Conservation (phyloP, 306 rosid genomes). For the Fragaria nilgerrensis region DNA sequence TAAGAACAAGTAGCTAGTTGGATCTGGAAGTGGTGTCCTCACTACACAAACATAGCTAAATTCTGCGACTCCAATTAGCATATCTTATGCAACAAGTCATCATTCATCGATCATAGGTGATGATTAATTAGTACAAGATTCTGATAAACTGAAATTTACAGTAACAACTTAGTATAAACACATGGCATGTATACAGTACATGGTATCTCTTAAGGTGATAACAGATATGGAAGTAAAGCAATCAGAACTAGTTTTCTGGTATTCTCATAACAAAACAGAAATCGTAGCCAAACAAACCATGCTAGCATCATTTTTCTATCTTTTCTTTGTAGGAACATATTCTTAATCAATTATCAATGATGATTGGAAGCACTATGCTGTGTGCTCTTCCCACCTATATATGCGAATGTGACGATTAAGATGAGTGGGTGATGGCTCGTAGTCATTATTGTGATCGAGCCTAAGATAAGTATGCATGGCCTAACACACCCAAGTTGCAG, state of each 20-base stretch:
- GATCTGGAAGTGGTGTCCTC: background rate
- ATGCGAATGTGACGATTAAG: background rate
- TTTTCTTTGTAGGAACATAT: background rate
- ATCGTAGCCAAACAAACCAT: background rate
- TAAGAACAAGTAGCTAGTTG: background rate
- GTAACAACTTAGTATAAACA: background rate
- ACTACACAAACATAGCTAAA: background rate
- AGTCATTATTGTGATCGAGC: too few species aligned
- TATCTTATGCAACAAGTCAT: conserved; percentile 10
- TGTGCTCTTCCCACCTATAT: conserved; percentile 2
- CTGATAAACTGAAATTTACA: background rate
- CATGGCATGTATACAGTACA: background rate
- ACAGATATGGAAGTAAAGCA: background rate
- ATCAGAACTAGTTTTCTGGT: background rate
- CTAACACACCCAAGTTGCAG: background rate
- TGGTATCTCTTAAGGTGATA: background rate
- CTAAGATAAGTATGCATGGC: background rate
- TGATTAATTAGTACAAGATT: background rate
- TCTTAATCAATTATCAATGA: background rate
- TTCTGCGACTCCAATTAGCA: background rate
- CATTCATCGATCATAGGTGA: conserved; percentile 1
- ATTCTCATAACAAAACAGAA: background rate
- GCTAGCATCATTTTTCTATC: background rate
- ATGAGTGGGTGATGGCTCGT: background rate
- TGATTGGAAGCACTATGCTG: background rate